These are phyloP conservation scores for Lodderomyces beijingensis DNA, from an alignment of 1,139 yeast genomes.

Conservation along the genomic window DNA sequence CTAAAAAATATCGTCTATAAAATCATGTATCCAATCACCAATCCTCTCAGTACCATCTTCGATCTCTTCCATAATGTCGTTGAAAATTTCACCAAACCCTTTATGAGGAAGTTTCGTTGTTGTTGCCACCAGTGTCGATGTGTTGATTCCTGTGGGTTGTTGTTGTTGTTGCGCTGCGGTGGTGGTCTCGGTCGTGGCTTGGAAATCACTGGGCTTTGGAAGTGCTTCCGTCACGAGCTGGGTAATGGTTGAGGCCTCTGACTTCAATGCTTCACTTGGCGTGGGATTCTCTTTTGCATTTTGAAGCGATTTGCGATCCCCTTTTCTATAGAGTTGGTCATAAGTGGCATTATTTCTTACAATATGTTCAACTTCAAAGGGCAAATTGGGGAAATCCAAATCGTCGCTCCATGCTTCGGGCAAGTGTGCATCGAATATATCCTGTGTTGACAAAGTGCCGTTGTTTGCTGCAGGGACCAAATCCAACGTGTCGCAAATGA, in stretches of 20 bases:
- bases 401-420: constrained; percentile 54
- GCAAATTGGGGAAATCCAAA: constrained; percentile 53
- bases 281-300: constrained; percentile 14
- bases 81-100: constrained; percentile 20
- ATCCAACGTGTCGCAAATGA: constrained; percentile 65
- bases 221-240: constrained; percentile 19
- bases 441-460: constrained; percentile 39
- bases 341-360: constrained; percentile 47
- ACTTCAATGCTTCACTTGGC: constrained; percentile 24
- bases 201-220: constrained; percentile 36
- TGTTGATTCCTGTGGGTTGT: constrained; percentile 1
- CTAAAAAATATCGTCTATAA: constrained; percentile 12
- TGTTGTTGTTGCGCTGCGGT: no score
- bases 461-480: constrained; percentile 57
- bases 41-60: constrained; percentile 21
- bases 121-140: constrained; percentile 3
- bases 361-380: constrained; percentile 44
- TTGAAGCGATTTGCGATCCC: constrained; percentile 1
- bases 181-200: constrained; percentile 4
- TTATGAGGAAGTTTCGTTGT: constrained; percentile 11
- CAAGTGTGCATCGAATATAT: constrained; percentile 26
- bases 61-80: constrained; percentile 26
- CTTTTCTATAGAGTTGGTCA: constrained; percentile 40
- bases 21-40: constrained; percentile 16
- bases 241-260: constrained; percentile 23